Evolutionary conservation across 1,284 basidiomycete genomes (phyloP), one percentile per base, ranked within the genome.

Genomic region (Trichosporon sp.): DNA sequence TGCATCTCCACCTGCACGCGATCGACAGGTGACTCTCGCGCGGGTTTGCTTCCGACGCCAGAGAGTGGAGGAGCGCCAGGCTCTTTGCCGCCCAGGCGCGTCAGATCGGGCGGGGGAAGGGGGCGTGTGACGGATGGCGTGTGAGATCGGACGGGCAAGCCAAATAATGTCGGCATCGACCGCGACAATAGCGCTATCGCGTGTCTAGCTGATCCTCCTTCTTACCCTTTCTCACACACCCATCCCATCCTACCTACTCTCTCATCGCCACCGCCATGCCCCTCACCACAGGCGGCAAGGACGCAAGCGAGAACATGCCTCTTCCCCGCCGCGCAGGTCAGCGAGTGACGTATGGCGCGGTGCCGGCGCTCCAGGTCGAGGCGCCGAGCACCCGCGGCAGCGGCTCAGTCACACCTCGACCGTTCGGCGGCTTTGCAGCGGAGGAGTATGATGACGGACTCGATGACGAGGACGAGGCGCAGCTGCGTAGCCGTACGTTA

Each of bases 341-440:
- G 31, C 63, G 56, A 26, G 68, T 64, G n/a, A 72, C 51, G 32
- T 70, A 72, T 37, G 71, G 71, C 54, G 68, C 68, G 2, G 68
- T 65, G 11, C 69, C 72, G 3, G 43, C 65, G 14, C 63, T 70
- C 11, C 71, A 68, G 54, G 68, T 72, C 26, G 68, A 38, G 26
- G 67, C 48, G 16, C 69, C 72, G 7, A 67, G 48, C n/a, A 40
- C 54, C 1, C 37, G 59, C 14, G 56, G 65, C 5, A 35, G 35
- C 35, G n/a, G 40, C 16, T 14, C 5, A 6, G 6, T 32, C 64
- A 46, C 12, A 21, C 19, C 40, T 3, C n/a, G 32, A 16, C 67
- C 59, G 6, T n/a, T n/a, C 59, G 14, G 11, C 54, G 59, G 46
- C 48, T 67, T 21, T 21, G 65, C 35, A 5, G 56, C 35, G 8